phyloP scores from a whole-genome alignment of 2,329 filamentous ascomycete genomes.

The Chrysoporthe puriensis region DNA sequence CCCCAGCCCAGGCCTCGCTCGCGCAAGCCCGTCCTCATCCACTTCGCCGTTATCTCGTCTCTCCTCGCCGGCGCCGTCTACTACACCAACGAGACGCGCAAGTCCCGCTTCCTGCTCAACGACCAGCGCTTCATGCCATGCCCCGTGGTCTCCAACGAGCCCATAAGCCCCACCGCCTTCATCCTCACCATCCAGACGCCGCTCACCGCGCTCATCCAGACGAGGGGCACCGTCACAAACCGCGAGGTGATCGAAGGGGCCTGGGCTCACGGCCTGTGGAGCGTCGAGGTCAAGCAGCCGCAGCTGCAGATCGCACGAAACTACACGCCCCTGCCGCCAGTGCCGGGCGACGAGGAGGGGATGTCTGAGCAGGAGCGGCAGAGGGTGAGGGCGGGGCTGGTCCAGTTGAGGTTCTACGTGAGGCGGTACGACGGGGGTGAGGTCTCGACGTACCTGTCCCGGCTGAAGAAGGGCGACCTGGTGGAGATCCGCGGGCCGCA shows the following conservation, averaged over 20 bases:
- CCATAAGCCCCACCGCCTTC: conserved; percentile 68
- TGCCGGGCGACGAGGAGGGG: conserved; percentile 22
- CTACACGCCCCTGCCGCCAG: conserved; percentile 74
- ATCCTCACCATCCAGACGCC: conserved; percentile 66
- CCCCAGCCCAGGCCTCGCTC: not conserved
- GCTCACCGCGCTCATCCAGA: not conserved
- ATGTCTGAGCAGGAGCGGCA: conserved; percentile 31
- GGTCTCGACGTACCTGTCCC: conserved; percentile 79
- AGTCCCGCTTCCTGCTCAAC: conserved; percentile 50
- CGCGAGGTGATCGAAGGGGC: conserved; percentile 39
- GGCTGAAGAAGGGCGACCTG: conserved; percentile 61
- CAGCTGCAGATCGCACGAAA: conserved; percentile 88
- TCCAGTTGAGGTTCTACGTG: conserved; percentile 70
- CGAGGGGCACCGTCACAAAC: conserved; percentile 34
- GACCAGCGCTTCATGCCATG: conserved; percentile 66
- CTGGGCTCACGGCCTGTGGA: conserved; percentile 75
- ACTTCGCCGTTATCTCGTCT: conserved; percentile 1
- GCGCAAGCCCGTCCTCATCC: not conserved
- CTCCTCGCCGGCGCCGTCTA: not conserved
- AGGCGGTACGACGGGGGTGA: conserved; percentile 80
- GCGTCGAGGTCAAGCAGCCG: conserved; percentile 91
- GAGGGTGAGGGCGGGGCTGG: conserved; percentile 38
- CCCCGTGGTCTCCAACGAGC: conserved; percentile 62
- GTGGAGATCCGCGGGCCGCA: conserved; percentile 82
- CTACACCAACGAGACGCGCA: conserved; percentile 12